Evolutionary conservation across 2,329 filamentous ascomycete genomes (phyloP), one percentile per base, ranked within the genome.

Genomic region (Monilinia fructigena): DNA sequence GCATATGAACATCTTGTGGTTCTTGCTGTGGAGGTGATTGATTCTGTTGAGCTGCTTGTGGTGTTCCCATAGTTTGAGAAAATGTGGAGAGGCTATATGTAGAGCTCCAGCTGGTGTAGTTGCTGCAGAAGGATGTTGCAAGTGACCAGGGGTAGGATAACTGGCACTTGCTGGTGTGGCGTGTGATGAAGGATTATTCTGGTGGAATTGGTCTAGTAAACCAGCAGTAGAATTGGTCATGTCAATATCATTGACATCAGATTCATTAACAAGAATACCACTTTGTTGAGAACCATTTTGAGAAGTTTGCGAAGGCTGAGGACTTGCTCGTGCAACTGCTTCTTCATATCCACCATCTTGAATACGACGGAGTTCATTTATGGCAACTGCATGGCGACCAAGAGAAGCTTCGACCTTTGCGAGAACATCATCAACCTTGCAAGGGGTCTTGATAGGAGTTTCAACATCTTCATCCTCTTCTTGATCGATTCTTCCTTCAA

Each of bases 291-390:
- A 87, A 28, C 81, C 84, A 31, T 83, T 77, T 20, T 84, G 80
- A 1, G 85, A 87, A 11, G 79, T 78, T 67, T 84, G 82, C 28
- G 82, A 81, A n/a, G 84, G 85, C 56, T 67, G 67, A 63, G 72
- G 67, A 56, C 68, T 72, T 66, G 70, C 68, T n/a, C 68, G 55
- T 28, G 68, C 74, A 18, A 77, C 74, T 28, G 75, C 72, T 69
- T 92, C 86, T 77, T 92, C 80, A 45, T 86, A 85, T 2, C 92
- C 92, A 59, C 92, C 93, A 73, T 91, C 90, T 74, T 95, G 87
- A 54, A 96, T 83, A 55, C 91, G 88, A 48, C 85, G 83, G 10
- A 94, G 82, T 31, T 85, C 82, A 60, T 87, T 84, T 63, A 90
- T 85, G 35, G 84, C 81, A 48, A 85, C 82, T 54, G 91, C 86